Evolutionary conservation across 192 early-diverging fungal species (phyloP).

Genomic region (Phlyctochytrium bullatum): DNA sequence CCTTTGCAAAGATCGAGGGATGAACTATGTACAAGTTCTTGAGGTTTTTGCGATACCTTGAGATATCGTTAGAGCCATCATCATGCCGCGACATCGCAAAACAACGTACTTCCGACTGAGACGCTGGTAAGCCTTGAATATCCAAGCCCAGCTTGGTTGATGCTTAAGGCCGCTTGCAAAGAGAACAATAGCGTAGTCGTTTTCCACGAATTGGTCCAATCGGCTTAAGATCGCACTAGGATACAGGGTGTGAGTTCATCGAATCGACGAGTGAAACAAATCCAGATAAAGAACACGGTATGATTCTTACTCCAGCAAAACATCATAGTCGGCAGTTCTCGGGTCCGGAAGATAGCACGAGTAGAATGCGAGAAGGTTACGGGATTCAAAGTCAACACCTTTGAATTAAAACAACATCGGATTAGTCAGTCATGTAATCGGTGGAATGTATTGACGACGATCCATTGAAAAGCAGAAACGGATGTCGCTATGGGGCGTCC

Average conservation of each 20-base stretch:
- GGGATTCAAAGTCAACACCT: slow-evolving; percentile 83
- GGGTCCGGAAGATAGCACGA: slow-evolving; percentile 88
- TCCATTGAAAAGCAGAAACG: too few relatives aligned
- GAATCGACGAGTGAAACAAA: neutral
- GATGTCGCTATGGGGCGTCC: too few relatives aligned
- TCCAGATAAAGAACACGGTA: too few relatives aligned
- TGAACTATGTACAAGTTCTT: slow-evolving; percentile 91
- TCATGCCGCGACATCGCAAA: too few relatives aligned
- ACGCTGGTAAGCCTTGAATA: slow-evolving; percentile 79
- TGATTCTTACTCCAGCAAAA: slow-evolving; percentile 65
- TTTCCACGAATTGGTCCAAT: slow-evolving; percentile 82
- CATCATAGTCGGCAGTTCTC: slow-evolving; percentile 76
- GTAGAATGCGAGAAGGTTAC: slow-evolving; percentile 78
- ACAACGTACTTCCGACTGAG: slow-evolving; percentile 69
- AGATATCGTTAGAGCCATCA: neutral
- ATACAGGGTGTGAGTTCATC: neutral
- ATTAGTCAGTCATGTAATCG: too few relatives aligned
- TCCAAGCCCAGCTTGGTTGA: slow-evolving; percentile 80
- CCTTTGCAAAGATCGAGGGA: slow-evolving; percentile 76
- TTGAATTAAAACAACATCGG: slow-evolving; percentile 6
- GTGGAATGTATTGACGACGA: too few relatives aligned
- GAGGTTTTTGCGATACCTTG: slow-evolving; percentile 81
- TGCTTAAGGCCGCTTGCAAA: slow-evolving; percentile 75
- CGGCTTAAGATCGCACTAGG: slow-evolving; percentile 40
- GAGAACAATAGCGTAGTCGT: slow-evolving; percentile 86